Evolutionary conservation across 1,284 basidiomycete genomes (phyloP).

Genomic region (Melampsora americana): DNA sequence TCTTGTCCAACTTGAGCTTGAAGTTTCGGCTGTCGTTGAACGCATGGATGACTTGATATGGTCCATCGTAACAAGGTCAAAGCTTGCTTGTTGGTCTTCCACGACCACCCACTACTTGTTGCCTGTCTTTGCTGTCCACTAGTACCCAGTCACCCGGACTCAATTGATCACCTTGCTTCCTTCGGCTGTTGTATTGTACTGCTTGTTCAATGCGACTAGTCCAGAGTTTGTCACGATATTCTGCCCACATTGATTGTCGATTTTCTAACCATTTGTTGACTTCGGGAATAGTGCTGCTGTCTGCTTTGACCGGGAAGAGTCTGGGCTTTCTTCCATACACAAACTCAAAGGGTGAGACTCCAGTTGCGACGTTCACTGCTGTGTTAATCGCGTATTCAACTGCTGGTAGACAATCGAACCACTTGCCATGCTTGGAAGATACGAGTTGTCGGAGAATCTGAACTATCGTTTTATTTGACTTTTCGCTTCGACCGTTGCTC

Average conservation of each 20-base stretch:
- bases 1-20: too few species aligned
- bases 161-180: too few species aligned
- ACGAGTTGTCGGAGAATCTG: constrained; percentile 25
- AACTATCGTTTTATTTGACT: constrained; percentile 54
- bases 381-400: constrained; percentile 17
- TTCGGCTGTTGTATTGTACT: too few species aligned
- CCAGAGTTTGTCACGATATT: background rate
- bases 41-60: too few species aligned
- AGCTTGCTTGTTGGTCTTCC: too few species aligned
- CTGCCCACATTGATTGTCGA: background rate
- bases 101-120: too few species aligned
- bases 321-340: background rate
- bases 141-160: too few species aligned
- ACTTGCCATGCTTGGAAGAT: background rate
- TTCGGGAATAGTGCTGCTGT: background rate
- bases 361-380: background rate
- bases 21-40: too few species aligned
- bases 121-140: too few species aligned
- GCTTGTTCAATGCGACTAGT: too few species aligned
- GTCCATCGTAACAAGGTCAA: too few species aligned
- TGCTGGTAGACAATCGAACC: constrained; percentile 29
- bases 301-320: background rate
- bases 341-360: background rate
- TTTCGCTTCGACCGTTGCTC: constrained; percentile 51
- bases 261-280: background rate